Conservation (phyloP, 768 basidiomycete genomes). For the Boletus pseudo-olivaceus region DNA sequence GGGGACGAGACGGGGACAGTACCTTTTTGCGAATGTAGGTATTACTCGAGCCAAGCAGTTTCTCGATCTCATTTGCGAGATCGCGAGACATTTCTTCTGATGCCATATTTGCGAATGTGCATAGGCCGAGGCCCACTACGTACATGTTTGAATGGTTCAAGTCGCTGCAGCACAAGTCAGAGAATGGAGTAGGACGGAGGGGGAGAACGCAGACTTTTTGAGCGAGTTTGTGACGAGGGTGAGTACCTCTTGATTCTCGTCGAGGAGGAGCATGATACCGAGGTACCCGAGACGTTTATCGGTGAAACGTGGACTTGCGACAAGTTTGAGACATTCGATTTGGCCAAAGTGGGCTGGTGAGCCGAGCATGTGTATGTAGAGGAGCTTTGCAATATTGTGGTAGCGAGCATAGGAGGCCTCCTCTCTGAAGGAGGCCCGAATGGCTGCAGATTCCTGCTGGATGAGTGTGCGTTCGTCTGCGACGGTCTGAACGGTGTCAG, state of each 20-base stretch:
- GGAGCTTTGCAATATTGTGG: constrained; percentile 95
- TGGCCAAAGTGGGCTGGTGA: constrained; percentile 99
- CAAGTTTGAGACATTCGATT: constrained; percentile 94
- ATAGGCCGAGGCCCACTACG: constrained; percentile 93
- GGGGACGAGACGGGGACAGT: neutral
- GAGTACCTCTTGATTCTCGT: constrained; percentile 97
- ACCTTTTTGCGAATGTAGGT: constrained; percentile 99
- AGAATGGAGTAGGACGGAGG: neutral
- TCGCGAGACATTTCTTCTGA: constrained; percentile 99
- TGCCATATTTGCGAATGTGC: constrained; percentile 98
- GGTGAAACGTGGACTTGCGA: constrained; percentile 90
- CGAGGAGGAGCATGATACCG: constrained; percentile 95
- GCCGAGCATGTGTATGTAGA: constrained; percentile 99
- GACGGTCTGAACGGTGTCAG: constrained; percentile 64
- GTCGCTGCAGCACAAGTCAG: constrained; percentile 55
- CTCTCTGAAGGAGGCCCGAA: constrained; percentile 94
- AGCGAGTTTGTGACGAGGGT: constrained; percentile 97
- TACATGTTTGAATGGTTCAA: constrained; percentile 99
- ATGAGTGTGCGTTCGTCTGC: constrained; percentile 97
- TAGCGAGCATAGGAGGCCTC: constrained; percentile 94
- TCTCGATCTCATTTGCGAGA: constrained; percentile 96
- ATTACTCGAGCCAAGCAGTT: constrained; percentile 93
- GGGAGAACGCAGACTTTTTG: constrained; percentile 69
- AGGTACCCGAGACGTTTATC: constrained; percentile 97
- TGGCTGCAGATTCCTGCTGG: constrained; percentile 95